These are phyloP conservation scores for Vinca minor DNA, from an alignment of 257 asterid species.

Conservation along the genomic window DNA sequence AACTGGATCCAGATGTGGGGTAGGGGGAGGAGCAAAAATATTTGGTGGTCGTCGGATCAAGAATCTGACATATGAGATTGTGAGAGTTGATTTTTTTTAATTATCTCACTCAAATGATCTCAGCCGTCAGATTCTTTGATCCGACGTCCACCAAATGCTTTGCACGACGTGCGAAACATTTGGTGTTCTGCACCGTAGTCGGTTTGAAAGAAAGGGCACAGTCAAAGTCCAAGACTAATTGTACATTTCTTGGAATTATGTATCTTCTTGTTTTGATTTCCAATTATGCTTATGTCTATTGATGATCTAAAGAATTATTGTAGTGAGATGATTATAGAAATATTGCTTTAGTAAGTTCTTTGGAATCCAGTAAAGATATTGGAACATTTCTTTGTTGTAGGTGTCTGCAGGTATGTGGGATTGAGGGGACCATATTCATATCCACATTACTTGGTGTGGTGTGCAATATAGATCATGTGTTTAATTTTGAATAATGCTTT, in stretches of 20 bases:
- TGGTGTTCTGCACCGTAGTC: too few relatives aligned
- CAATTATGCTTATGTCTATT: not conserved
- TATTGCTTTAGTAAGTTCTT: not conserved
- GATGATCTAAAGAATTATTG: not conserved
- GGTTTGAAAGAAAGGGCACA: too few relatives aligned
- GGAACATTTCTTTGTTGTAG: not conserved
- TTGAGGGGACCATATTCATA: constrained; percentile 7
- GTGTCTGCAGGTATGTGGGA: constrained; percentile 2
- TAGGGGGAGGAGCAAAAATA: constrained; percentile 15
- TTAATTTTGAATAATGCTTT: too few relatives aligned
- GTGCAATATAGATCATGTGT: too few relatives aligned
- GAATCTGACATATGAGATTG: too few relatives aligned
- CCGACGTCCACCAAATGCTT: too few relatives aligned
- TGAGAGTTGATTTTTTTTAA: too few relatives aligned
- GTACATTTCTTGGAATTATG: not conserved
- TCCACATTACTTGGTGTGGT: too few relatives aligned
- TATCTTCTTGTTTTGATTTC: not conserved
- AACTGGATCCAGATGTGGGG: not conserved
- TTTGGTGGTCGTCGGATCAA: too few relatives aligned
- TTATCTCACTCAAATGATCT: too few relatives aligned
- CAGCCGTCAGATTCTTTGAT: too few relatives aligned
- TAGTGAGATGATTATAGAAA: not conserved
- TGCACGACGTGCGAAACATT: too few relatives aligned
- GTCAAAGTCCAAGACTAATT: not conserved
- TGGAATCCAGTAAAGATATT: not conserved